Percentiles rank a stretch among this genome's conserved stretches.
Conservation (phyloP, 2,329 filamentous ascomycete species). For the Aspergillus tanneri region DNA sequence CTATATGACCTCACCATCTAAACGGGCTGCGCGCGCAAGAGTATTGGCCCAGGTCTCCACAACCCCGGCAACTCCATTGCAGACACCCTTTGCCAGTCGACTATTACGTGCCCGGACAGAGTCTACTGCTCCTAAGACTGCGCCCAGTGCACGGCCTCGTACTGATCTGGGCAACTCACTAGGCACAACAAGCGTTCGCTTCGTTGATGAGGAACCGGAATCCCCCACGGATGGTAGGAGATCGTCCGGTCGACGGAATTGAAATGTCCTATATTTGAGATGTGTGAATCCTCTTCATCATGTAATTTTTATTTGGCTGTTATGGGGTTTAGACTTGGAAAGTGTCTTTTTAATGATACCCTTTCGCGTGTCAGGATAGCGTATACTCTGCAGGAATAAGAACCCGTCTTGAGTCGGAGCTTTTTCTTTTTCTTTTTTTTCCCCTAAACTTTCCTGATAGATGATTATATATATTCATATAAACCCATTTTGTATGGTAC, state of each 20-base stretch:
- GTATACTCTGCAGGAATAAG: conserved; percentile 1
- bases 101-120: conserved; percentile 29
- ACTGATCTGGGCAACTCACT: conserved; percentile 29
- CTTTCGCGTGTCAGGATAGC: conserved; percentile 11
- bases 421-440: neutral
- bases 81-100: conserved; percentile 46
- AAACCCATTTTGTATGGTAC: too few species aligned
- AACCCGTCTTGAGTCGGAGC: too few species aligned
- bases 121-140: conserved; percentile 20
- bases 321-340: conserved; percentile 5
- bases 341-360: conserved; percentile 5
- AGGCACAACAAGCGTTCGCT: conserved; percentile 42
- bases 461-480: conserved; percentile 8
- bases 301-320: conserved; percentile 3
- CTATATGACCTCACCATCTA: conserved; percentile 48
- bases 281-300: conserved; percentile 1
- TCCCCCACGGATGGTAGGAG: conserved; percentile 41
- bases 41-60: conserved; percentile 44
- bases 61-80: conserved; percentile 46
- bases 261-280: neutral
- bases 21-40: conserved; percentile 45
- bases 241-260: conserved; percentile 34
- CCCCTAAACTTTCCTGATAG: neutral
- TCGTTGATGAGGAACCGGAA: conserved; percentile 43
- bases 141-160: conserved; percentile 27